Percentiles rank a stretch among this genome's conserved stretches.
Evolutionary conservation across 208 protist genomes (phyloP).

Genomic region (Trichomonas vaginalis): DNA sequence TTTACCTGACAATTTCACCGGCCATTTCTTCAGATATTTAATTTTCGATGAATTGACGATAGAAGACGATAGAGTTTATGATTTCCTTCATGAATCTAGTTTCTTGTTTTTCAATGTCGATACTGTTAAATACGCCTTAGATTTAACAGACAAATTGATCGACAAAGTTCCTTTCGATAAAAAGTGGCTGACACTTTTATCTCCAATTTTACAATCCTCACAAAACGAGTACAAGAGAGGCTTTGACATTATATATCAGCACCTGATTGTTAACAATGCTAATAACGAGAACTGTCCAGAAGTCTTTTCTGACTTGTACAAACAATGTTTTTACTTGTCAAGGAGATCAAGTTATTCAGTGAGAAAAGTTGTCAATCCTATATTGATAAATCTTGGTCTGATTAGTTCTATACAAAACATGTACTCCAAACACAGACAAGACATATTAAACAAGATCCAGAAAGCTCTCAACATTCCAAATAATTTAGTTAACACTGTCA

Average conservation of each 20-base stretch:
- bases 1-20: background rate
- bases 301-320: background rate
- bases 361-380: background rate
- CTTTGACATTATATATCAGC: background rate
- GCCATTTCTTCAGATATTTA: background rate
- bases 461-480: background rate
- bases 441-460: background rate
- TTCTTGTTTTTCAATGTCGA: background rate
- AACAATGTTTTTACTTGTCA: background rate
- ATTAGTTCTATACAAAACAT: background rate
- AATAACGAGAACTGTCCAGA: background rate
- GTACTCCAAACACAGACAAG: background rate
- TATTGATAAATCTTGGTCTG: background rate
- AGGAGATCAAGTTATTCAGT: background rate
- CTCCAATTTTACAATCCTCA: background rate
- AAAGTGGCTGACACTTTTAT: background rate
- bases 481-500: background rate
- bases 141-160: background rate
- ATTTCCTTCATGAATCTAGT: background rate
- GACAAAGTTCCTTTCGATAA: background rate
- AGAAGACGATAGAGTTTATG: background rate
- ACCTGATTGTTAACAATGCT: background rate
- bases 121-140: background rate
- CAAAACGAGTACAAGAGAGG: background rate
- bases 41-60: background rate